Percentiles rank a stretch among this genome's conserved stretches.
These are phyloP conservation scores for Amaranthus tricolor DNA, from an alignment of 179 eudicot species.

Conservation along the genomic window DNA sequence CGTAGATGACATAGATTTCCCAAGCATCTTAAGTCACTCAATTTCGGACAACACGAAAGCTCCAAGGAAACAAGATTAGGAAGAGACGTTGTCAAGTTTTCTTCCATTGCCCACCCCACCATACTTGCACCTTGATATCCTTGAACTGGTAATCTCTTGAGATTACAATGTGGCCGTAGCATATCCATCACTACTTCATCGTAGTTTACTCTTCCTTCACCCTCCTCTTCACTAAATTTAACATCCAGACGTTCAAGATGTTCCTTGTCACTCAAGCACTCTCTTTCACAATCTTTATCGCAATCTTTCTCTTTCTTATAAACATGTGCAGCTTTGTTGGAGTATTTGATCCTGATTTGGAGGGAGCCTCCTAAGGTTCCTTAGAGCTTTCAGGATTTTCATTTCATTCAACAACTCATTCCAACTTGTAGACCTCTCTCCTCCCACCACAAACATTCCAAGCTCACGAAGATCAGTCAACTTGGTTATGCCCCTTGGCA, in stretches of 20 bases:
- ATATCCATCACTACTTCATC: background rate
- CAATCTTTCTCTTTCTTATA: background rate
- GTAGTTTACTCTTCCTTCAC: background rate
- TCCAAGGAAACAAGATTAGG: background rate
- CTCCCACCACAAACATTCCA: background rate
- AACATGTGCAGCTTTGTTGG: background rate
- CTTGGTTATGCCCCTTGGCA: constrained; percentile 15
- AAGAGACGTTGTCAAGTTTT: background rate
- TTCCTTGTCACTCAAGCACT: constrained; percentile 13
- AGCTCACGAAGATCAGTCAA: constrained; percentile 14
- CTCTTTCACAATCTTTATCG: background rate
- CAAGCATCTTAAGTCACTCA: background rate
- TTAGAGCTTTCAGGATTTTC: constrained; percentile 17
- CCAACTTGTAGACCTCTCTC: background rate
- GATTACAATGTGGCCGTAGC: constrained; percentile 1
- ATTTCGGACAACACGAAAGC: background rate
- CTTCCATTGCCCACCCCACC: background rate
- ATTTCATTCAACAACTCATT: background rate
- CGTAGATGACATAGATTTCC: no score
- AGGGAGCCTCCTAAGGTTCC: constrained; percentile 14
- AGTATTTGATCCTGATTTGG: background rate
- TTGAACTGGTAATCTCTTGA: background rate
- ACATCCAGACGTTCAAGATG: background rate
- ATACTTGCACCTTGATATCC: background rate
- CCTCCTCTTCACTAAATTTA: background rate